These are phyloP conservation scores for Eimeria necatrix DNA, from an alignment of 169 alveolate genomes.

Conservation along the genomic window DNA sequence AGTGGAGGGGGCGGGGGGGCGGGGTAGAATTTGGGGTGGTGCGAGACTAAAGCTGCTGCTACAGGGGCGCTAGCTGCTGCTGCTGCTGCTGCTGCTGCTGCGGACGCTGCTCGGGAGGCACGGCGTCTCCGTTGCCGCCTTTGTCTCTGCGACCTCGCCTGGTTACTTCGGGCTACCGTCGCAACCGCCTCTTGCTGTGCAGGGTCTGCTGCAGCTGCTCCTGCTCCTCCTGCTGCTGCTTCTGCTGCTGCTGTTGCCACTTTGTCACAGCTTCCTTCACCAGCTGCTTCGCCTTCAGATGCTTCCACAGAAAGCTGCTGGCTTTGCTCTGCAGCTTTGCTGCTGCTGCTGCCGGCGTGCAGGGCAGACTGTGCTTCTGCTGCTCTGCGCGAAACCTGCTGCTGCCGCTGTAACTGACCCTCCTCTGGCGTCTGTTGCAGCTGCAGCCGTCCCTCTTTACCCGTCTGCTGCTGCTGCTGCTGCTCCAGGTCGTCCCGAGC, in stretches of 20 bases:
- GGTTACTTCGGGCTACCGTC: neutral
- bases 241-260: neutral
- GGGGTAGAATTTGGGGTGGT: neutral
- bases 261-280: neutral
- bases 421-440: neutral
- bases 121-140: slow-evolving; percentile 55
- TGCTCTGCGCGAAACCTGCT: slow-evolving; percentile 8
- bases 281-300: neutral
- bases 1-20: slow-evolving; percentile 28
- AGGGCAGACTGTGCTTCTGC: neutral
- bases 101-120: neutral
- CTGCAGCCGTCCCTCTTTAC: neutral
- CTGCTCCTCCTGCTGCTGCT: slow-evolving; percentile 39
- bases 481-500: neutral
- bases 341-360: slow-evolving; percentile 10
- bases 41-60: slow-evolving; percentile 24
- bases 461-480: slow-evolving; percentile 29
- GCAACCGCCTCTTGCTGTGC: slow-evolving; percentile 3
- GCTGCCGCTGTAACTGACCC: slow-evolving; percentile 40
- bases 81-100: slow-evolving; percentile 23
- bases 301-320: neutral
- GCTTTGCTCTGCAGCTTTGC: neutral
- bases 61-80: slow-evolving; percentile 40
- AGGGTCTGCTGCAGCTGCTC: neutral
- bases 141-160: neutral